Evolutionary conservation across 225 moss, liverwort and hornwort species (phyloP), one percentile per base, ranked within the genome.

Genomic region (Thuidium tamariscinum): DNA sequence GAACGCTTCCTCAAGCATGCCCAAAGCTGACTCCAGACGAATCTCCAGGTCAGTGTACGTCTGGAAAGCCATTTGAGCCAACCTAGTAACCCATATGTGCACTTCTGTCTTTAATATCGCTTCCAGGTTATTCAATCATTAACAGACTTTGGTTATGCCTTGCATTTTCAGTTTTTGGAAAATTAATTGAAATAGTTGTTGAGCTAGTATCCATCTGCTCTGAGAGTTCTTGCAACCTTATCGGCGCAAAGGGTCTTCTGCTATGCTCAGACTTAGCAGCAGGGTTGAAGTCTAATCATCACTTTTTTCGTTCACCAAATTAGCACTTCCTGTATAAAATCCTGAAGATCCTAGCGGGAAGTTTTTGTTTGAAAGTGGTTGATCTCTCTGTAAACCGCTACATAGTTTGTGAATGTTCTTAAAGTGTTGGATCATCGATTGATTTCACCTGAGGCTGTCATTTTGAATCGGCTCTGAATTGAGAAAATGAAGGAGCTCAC

Each of bases 1-100:
- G 85, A 90, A 86, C 57, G 83, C 83, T 27, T 87, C 91, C 60
- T 87, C 87, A 13, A 92, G 86, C 69, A 63, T 87, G 72, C 29
- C 75, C 23, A 63, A 69, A 39, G 48, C 41, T 1, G 74, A 72
- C 65, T 84, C 82, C 32, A 42, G 74, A 36, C 82, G 48, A 37
- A 52, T 68, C 71, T 89, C 89, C 42, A 21, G 59, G 78, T 78
- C 59, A 56, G 78, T 59, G 23, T 14, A 61, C 61, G 14, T 75
- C 36, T 15, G 10, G 54, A 23, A 25, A n/a, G 52, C 11, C 37
- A 26, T 77, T 39, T 4, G 77, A 54, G 37, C 16, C 26, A 56
- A 77, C 77, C 7, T 22, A 3, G 34, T 27, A 41, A 41, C 19
- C 32, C 52, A n/a, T 3, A 9, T 75, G n/a, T 22, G n/a, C 57